These are phyloP conservation scores for Hebeloma cylindrosporum DNA, from an alignment of 768 basidiomycete genomes.

Conservation along the genomic window DNA sequence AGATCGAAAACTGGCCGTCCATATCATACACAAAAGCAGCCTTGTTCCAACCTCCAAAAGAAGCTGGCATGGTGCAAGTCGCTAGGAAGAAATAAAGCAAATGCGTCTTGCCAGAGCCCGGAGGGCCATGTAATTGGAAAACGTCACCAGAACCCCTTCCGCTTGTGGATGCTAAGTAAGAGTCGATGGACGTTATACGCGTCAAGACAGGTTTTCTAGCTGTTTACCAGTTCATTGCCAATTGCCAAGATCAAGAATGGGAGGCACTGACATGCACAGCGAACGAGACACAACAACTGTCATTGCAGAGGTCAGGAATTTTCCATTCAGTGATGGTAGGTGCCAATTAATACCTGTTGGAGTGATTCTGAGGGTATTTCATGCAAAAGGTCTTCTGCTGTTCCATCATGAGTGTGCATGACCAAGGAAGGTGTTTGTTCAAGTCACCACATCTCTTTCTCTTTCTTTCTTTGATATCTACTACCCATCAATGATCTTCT, in stretches of 20 bases:
- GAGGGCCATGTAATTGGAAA: slow-evolving; percentile 74
- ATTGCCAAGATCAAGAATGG: slow-evolving; percentile 1
- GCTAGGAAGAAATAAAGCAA: slow-evolving; percentile 67
- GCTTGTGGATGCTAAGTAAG: slow-evolving; percentile 20
- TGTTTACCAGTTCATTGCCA: too few relatives aligned
- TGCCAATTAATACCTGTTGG: slow-evolving; percentile 27
- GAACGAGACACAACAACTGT: slow-evolving; percentile 46
- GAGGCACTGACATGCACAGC: slow-evolving; percentile 32
- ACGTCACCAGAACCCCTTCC: slow-evolving; percentile 53
- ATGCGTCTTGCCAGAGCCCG: slow-evolving; percentile 77
- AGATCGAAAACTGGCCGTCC: slow-evolving; percentile 70
- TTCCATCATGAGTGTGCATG: slow-evolving; percentile 5
- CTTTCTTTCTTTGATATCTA: slow-evolving; percentile 4
- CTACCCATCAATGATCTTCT: slow-evolving; percentile 4
- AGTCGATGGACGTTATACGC: slow-evolving; percentile 35
- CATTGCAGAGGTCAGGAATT: slow-evolving; percentile 4
- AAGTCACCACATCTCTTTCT: slow-evolving; percentile 6
- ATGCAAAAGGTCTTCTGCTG: slow-evolving; percentile 25
- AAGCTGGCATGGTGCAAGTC: slow-evolving; percentile 51
- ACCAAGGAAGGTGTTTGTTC: slow-evolving; percentile 7
- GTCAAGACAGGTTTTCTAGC: slow-evolving; percentile 31
- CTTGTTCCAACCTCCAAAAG: slow-evolving; percentile 61
- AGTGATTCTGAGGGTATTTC: slow-evolving; percentile 37
- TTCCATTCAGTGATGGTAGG: slow-evolving; percentile 1
- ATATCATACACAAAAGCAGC: slow-evolving; percentile 70